A percentile compares a stretch with the other conserved stretches of the same genome.
Evolutionary conservation across 108 stramenopile species (phyloP).

Genomic region (Aureococcus anophagefferens): DNA sequence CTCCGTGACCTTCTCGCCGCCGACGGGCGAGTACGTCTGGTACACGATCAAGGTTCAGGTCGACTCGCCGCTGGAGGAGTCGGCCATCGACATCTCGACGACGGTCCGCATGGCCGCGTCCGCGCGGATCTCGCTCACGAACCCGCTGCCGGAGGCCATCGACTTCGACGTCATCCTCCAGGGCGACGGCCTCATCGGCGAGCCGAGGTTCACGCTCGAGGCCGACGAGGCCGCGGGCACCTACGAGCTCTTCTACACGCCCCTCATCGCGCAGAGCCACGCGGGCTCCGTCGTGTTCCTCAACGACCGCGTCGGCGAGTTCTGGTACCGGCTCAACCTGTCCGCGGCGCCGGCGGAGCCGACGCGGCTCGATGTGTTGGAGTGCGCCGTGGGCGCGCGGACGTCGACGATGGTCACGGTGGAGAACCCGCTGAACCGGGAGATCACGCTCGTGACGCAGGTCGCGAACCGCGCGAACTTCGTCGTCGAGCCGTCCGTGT

Average conservation of each 20-base stretch:
- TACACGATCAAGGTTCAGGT: slow-evolving; percentile 40
- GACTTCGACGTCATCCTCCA: slow-evolving; percentile 30
- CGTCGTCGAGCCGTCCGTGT: slow-evolving; percentile 17
- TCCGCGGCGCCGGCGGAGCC: slow-evolving; percentile 33
- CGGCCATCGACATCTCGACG: slow-evolving; percentile 22
- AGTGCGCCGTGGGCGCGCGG: slow-evolving; percentile 26
- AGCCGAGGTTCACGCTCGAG: slow-evolving; percentile 19
- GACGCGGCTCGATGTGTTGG: slow-evolving; percentile 14
- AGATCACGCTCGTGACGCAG: slow-evolving; percentile 18
- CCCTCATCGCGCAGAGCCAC: slow-evolving; percentile 28
- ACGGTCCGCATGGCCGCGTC: slow-evolving; percentile 32
- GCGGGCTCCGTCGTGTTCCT: slow-evolving; percentile 36
- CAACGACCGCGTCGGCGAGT: slow-evolving; percentile 40
- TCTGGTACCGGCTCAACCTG: slow-evolving; percentile 48
- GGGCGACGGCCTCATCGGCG: slow-evolving; percentile 45
- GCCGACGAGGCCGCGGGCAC: slow-evolving; percentile 19
- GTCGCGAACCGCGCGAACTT: slow-evolving; percentile 37
- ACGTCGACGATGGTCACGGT: slow-evolving; percentile 14
- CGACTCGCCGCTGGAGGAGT: slow-evolving; percentile 33
- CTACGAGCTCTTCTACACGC: slow-evolving; percentile 49
- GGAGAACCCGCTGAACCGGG: slow-evolving; percentile 40
- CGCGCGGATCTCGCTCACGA: slow-evolving; percentile 38
- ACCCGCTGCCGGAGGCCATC: slow-evolving; percentile 38
- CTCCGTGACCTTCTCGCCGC: slow-evolving; percentile 31
- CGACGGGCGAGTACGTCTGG: slow-evolving; percentile 27